Percentiles rank a stretch among this genome's conserved stretches.
Evolutionary conservation across 352 stramenopile species (phyloP).

Genomic region (Pythium phragmiticola): DNA sequence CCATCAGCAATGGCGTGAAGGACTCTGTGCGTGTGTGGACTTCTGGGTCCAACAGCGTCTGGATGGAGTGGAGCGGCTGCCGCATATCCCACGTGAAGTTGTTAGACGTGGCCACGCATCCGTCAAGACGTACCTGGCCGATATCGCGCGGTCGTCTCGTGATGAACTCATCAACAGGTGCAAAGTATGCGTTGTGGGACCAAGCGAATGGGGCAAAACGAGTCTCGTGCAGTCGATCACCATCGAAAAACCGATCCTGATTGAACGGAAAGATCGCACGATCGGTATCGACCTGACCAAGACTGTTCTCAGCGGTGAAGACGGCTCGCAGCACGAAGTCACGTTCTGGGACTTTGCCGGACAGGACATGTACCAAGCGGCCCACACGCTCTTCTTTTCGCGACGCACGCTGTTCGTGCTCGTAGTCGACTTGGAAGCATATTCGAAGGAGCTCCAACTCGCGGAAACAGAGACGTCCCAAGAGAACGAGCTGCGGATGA

Average conservation of each 20-base stretch:
- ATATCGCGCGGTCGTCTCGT: no score
- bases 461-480: neutral
- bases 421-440: neutral
- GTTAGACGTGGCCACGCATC: no score
- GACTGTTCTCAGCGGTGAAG: neutral
- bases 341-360: constrained; percentile 2
- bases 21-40: no score
- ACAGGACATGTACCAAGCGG: neutral
- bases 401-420: neutral
- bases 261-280: neutral
- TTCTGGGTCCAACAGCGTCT: no score
- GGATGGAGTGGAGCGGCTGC: no score
- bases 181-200: neutral
- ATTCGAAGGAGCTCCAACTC: neutral
- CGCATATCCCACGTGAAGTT: no score
- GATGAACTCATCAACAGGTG: no score
- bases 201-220: constrained; percentile 2
- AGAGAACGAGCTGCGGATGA: neutral
- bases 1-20: no score
- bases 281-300: neutral
- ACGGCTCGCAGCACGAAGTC: neutral
- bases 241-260: neutral
- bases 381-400: neutral
- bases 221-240: constrained; percentile 4
- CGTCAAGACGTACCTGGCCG: no score